phyloP scores from a whole-genome alignment of 768 basidiomycete genomes.

The Amanita pseudoporphyria region DNA sequence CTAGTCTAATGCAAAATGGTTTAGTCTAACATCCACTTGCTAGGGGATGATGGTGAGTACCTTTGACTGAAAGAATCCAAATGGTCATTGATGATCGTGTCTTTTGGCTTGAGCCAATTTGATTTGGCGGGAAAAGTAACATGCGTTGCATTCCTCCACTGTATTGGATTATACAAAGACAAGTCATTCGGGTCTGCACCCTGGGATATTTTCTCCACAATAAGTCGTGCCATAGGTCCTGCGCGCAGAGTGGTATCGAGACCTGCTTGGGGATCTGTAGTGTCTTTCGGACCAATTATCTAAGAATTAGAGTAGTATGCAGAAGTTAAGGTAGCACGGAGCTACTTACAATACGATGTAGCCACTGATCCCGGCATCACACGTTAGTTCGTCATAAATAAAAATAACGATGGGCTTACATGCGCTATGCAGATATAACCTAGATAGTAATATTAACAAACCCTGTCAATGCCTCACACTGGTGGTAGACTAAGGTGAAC shows the following conservation, averaged over 20 bases:
- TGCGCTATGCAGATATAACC: conserved; percentile 52
- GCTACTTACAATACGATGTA: conserved; percentile 32
- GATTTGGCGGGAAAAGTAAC: conserved; percentile 27
- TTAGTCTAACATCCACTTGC: background rate
- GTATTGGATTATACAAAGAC: conserved; percentile 38
- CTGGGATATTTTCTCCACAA: conserved; percentile 33
- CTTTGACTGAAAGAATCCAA: conserved; percentile 42
- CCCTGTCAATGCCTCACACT: background rate
- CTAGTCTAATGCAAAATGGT: conserved; percentile 22
- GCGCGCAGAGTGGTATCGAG: conserved; percentile 40
- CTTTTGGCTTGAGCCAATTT: conserved; percentile 40
- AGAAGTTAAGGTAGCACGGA: background rate
- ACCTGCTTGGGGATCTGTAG: conserved; percentile 45
- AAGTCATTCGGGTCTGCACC: conserved; percentile 34
- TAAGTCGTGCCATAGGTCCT: conserved; percentile 38
- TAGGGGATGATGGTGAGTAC: conserved; percentile 14
- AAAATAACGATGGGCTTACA: conserved; percentile 23
- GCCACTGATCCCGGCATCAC: conserved; percentile 22
- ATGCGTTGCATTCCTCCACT: conserved; percentile 39
- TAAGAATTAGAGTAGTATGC: conserved; percentile 11
- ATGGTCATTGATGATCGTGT: conserved; percentile 35
- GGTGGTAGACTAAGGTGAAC: background rate
- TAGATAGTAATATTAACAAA: conserved; percentile 4
- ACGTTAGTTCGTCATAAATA: conserved; percentile 1
- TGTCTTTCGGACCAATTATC: conserved; percentile 42